Conservation (phyloP, 495 filamentous ascomycete genomes). For the Penicillium nucicola region DNA sequence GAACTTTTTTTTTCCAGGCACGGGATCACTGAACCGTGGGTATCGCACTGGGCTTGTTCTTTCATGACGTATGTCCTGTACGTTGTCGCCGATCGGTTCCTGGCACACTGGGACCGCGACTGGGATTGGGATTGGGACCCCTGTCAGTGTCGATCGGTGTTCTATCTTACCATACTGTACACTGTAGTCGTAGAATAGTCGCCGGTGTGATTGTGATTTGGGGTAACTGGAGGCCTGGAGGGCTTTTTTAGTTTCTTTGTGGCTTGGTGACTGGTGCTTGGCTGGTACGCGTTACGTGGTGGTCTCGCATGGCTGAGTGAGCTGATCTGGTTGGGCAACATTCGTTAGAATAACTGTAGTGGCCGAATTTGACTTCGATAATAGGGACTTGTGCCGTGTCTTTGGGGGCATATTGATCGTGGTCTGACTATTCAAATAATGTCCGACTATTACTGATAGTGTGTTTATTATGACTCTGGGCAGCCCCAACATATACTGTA, state of each 20-base stretch:
- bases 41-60: not conserved
- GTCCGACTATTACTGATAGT: too few relatives aligned
- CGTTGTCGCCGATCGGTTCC: not conserved
- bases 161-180: not conserved
- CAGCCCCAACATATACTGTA: too few relatives aligned
- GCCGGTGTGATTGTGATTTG: not conserved
- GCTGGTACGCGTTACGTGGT: too few relatives aligned
- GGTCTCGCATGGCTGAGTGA: not conserved
- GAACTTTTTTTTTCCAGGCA: too few relatives aligned
- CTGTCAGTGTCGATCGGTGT: constrained; percentile 23
- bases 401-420: too few relatives aligned
- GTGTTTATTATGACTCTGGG: too few relatives aligned
- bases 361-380: not conserved
- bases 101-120: not conserved
- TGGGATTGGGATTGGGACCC: not conserved
- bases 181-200: too few relatives aligned
- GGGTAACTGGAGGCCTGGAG: too few relatives aligned
- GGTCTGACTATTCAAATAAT: too few relatives aligned
- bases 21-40: too few relatives aligned
- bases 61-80: not conserved
- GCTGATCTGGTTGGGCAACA: not conserved
- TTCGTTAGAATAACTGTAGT: not conserved
- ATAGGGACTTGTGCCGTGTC: not conserved
- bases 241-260: too few relatives aligned
- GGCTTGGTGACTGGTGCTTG: too few relatives aligned